These are phyloP conservation scores for Paxillus rubicundulus DNA, from an alignment of 768 basidiomycete genomes.

Conservation along the genomic window DNA sequence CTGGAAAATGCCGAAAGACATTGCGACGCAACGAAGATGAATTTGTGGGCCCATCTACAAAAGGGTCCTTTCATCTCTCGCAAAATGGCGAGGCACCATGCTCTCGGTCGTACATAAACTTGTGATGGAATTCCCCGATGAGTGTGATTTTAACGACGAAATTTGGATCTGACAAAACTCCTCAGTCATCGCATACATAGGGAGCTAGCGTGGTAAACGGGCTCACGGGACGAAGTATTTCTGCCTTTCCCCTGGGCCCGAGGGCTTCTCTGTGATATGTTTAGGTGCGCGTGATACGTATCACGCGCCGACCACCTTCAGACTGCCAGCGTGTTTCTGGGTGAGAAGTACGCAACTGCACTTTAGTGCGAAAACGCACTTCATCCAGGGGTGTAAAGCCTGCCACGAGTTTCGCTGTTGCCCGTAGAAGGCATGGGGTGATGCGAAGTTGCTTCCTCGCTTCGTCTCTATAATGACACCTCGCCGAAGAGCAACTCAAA, in stretches of 20 bases:
- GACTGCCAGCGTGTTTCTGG: neutral
- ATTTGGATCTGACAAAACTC: conserved; percentile 13
- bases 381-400: neutral
- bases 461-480: neutral
- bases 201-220: conserved; percentile 25
- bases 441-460: neutral
- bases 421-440: neutral
- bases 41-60: conserved; percentile 13
- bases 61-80: neutral
- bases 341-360: conserved; percentile 9
- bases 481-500: neutral
- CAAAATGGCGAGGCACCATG: conserved; percentile 2
- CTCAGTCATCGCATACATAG: conserved; percentile 8
- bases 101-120: conserved; percentile 5
- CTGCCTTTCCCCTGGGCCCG: conserved; percentile 24
- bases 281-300: conserved; percentile 7
- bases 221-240: conserved; percentile 13
- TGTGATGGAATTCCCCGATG: conserved; percentile 14
- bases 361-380: neutral
- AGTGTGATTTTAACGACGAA: conserved; percentile 23
- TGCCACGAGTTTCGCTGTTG: neutral
- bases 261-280: conserved; percentile 20
- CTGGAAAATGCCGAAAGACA: conserved; percentile 9
- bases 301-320: neutral
- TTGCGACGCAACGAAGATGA: neutral